Conservation (phyloP, 73 alveolate species). For the Paramecium sonneborni region DNA sequence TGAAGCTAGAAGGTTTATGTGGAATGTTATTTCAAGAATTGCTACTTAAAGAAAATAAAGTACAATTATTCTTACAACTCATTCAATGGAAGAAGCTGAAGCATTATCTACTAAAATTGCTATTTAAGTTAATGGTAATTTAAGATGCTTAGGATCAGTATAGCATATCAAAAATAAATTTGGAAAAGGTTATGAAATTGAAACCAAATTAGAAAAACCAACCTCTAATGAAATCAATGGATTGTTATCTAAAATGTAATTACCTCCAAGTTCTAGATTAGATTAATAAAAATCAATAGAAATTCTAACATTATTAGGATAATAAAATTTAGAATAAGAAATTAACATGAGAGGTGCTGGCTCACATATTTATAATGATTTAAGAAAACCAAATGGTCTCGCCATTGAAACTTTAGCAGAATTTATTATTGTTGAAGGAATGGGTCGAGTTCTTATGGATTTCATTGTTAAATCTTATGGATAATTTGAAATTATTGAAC, state of each 20-base stretch:
- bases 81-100: slow-evolving; percentile 98
- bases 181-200: slow-evolving; percentile 95
- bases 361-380: slow-evolving; percentile 58
- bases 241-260: slow-evolving; percentile 47
- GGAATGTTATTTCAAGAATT: slow-evolving; percentile 96
- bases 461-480: slow-evolving; percentile 40
- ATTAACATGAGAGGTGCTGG: slow-evolving; percentile 62
- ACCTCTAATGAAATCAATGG: slow-evolving; percentile 70
- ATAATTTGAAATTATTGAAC: slow-evolving; percentile 68
- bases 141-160: slow-evolving; percentile 92
- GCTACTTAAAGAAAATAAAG: slow-evolving; percentile 91
- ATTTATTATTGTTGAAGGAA: slow-evolving; percentile 56
- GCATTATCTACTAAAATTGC: slow-evolving; percentile 92
- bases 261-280: slow-evolving; percentile 13
- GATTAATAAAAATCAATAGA: slow-evolving; percentile 28
- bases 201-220: slow-evolving; percentile 78
- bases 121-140: slow-evolving; percentile 95
- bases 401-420: slow-evolving; percentile 51
- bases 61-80: slow-evolving; percentile 92
- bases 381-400: slow-evolving; percentile 57
- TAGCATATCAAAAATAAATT: slow-evolving; percentile 90
- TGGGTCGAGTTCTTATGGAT: slow-evolving; percentile 44
- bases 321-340: neutral
- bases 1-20: slow-evolving; percentile 97
- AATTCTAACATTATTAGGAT: neutral